Conservation (phyloP, 2,329 filamentous ascomycete species). For the Neofusicoccum sp. region DNA sequence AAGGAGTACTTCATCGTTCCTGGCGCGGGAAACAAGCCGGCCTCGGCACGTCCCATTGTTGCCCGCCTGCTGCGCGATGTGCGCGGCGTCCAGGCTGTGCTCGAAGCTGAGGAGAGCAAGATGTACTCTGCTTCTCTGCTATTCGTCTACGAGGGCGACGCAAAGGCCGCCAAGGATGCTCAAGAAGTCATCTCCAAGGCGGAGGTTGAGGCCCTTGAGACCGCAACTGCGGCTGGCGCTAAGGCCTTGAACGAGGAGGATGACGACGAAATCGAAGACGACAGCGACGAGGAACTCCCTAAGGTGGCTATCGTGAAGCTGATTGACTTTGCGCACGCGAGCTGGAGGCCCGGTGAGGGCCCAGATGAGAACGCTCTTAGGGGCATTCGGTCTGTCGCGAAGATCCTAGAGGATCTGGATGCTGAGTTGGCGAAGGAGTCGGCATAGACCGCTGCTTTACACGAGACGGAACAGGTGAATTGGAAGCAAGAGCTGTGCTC, state of each 20-base stretch:
- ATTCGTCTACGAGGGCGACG: slow-evolving; percentile 65
- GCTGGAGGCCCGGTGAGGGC: slow-evolving; percentile 76
- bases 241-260: slow-evolving; percentile 36
- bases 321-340: slow-evolving; percentile 95
- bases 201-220: slow-evolving; percentile 29
- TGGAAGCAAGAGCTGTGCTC: not conserved
- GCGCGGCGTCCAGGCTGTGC: slow-evolving; percentile 54
- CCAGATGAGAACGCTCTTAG: slow-evolving; percentile 79
- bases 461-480: not conserved
- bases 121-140: slow-evolving; percentile 67
- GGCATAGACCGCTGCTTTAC: not conserved
- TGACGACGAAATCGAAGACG: slow-evolving; percentile 44
- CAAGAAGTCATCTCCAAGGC: slow-evolving; percentile 23
- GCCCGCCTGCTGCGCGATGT: slow-evolving; percentile 44
- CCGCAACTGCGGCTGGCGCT: slow-evolving; percentile 36
- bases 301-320: slow-evolving; percentile 78
- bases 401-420: slow-evolving; percentile 67
- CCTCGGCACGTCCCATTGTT: slow-evolving; percentile 9
- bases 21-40: slow-evolving; percentile 38
- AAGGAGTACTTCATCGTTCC: slow-evolving; percentile 52
- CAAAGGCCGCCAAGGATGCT: slow-evolving; percentile 35
- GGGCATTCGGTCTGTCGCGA: slow-evolving; percentile 69
- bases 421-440: slow-evolving; percentile 28
- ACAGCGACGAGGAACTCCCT: slow-evolving; percentile 57
- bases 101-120: slow-evolving; percentile 62